Evolutionary conservation across 1,284 basidiomycete genomes (phyloP).

Genomic region (Mycosarcoma maydis): DNA sequence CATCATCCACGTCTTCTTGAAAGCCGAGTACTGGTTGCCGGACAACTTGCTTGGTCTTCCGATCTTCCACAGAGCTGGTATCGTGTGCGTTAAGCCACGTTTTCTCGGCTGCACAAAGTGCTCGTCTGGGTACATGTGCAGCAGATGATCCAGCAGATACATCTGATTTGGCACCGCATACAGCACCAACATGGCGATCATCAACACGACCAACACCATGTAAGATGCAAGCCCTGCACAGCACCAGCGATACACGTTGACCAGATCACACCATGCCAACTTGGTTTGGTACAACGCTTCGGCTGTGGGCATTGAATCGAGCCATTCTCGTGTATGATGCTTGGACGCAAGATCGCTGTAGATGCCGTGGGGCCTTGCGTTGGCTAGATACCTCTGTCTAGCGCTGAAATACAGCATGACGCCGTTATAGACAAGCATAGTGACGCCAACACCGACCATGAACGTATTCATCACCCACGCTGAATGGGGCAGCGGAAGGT

Average conservation of each 20-base stretch:
- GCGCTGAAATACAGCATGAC: not conserved
- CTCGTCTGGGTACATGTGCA: conserved; percentile 13
- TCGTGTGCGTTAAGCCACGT: not conserved
- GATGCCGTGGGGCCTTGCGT: not conserved
- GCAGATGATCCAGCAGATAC: conserved; percentile 15
- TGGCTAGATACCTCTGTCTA: not conserved
- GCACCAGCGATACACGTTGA: conserved; percentile 15
- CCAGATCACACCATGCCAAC: not conserved
- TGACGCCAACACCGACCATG: conserved; percentile 5
- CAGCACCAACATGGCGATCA: not conserved
- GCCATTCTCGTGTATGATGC: conserved; percentile 9
- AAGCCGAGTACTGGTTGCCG: conserved; percentile 7
- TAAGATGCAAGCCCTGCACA: conserved; percentile 8
- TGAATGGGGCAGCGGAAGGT: conserved; percentile 23
- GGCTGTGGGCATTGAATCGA: conserved; percentile 1
- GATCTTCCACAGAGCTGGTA: conserved; percentile 5
- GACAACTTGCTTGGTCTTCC: conserved; percentile 5
- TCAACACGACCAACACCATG: conserved; percentile 3
- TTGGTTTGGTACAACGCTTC: not conserved
- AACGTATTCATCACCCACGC: conserved; percentile 19
- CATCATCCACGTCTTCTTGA: conserved; percentile 29
- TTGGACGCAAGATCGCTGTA: not conserved
- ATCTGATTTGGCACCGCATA: conserved; percentile 23
- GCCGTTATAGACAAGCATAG: conserved; percentile 11
- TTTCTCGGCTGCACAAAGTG: not conserved